These are phyloP conservation scores for Geranium brycei DNA, from an alignment of 345 rosid species.

Conservation along the genomic window DNA sequence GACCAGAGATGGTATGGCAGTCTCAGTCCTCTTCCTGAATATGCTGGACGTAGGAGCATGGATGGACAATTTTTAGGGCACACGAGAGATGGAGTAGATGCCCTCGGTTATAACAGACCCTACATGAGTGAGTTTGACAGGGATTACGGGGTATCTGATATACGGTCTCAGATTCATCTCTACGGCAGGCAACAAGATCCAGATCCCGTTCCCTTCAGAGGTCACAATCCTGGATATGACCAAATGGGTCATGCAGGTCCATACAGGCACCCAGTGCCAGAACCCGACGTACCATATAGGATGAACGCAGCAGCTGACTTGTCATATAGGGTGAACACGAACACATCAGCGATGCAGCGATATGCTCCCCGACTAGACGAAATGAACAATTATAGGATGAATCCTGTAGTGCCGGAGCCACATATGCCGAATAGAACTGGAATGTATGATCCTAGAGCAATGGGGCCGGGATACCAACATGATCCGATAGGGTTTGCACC, in stretches of 20 bases:
- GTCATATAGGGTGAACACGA: conserved; percentile 19
- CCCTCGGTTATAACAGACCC: conserved; percentile 18
- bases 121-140: conserved; percentile 9
- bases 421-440: conserved; percentile 12
- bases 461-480: conserved; percentile 10
- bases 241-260: conserved; percentile 22
- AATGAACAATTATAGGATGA: conserved; percentile 33
- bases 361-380: conserved; percentile 55
- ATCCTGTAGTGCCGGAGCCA: conserved; percentile 23
- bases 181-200: conserved; percentile 22
- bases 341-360: conserved; percentile 36
- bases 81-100: conserved; percentile 12
- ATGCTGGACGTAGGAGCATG: conserved; percentile 6
- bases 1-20: conserved; percentile 14
- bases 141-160: conserved; percentile 1
- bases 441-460: conserved; percentile 15
- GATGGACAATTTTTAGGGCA: conserved; percentile 15
- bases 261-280: conserved; percentile 14
- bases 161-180: conserved; percentile 16
- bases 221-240: conserved; percentile 13
- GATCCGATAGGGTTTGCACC: conserved; percentile 13
- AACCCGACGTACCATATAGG: conserved; percentile 18
- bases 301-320: conserved; percentile 10
- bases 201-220: conserved; percentile 10
- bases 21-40: conserved; percentile 7